Conservation (phyloP, 2,329 filamentous ascomycete genomes). For the Clonostachys byssicola region DNA sequence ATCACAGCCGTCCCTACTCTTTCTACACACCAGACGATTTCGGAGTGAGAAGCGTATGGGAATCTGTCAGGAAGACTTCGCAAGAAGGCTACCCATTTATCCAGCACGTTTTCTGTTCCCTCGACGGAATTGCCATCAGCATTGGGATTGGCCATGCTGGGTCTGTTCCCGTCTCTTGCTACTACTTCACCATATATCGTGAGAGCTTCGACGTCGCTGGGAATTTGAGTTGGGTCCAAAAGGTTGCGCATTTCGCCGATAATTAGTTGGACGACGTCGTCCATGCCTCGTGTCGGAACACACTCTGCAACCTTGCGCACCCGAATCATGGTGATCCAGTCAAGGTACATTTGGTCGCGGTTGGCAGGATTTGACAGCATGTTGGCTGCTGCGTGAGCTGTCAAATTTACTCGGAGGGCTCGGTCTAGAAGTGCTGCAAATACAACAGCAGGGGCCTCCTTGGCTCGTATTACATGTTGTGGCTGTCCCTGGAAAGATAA, state of each 20-base stretch:
- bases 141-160: background rate
- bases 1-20: constrained; percentile 72
- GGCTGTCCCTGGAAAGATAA: constrained; percentile 85
- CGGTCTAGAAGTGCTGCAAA: constrained; percentile 86
- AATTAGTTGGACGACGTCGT: constrained; percentile 59
- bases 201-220: background rate
- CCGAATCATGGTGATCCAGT: constrained; percentile 71
- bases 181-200: background rate
- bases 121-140: background rate
- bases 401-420: constrained; percentile 85
- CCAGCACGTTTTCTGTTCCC: constrained; percentile 19
- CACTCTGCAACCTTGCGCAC: constrained; percentile 60
- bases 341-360: constrained; percentile 90
- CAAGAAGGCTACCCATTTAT: constrained; percentile 74
- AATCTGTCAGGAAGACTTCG: constrained; percentile 66
- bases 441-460: constrained; percentile 81
- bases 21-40: constrained; percentile 74
- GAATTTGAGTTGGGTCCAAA: constrained; percentile 42
- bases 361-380: constrained; percentile 87
- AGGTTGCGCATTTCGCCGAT: constrained; percentile 66
- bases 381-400: constrained; percentile 89
- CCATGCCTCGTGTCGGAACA: constrained; percentile 60
- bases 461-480: constrained; percentile 78
- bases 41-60: constrained; percentile 66
- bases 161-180: too few species aligned